phyloP scores from a whole-genome alignment of 352 stramenopile genomes.

The Pythium periplocum region DNA sequence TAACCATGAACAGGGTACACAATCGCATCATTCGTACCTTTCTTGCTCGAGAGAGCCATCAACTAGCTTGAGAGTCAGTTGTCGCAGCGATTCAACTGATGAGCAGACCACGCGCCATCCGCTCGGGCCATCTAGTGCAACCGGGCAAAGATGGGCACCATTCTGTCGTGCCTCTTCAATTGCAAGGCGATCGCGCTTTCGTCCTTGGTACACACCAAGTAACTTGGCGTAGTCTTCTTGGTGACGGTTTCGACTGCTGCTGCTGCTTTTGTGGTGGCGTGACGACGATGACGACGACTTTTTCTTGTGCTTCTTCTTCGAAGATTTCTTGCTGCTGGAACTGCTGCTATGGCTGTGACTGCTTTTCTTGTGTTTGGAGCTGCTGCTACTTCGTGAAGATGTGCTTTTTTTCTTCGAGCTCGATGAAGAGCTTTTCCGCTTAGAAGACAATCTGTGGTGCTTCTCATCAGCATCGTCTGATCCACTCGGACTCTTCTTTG shows the following conservation, averaged over 20 bases:
- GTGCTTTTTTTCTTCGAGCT: slow-evolving; percentile 26
- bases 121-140: slow-evolving; percentile 41
- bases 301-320: slow-evolving; percentile 64
- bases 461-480: slow-evolving; percentile 8
- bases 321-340: slow-evolving; percentile 41
- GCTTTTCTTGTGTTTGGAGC: slow-evolving; percentile 18
- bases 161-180: slow-evolving; percentile 56
- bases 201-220: slow-evolving; percentile 38
- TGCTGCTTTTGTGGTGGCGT: slow-evolving; percentile 31
- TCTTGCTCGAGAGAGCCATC: slow-evolving; percentile 77
- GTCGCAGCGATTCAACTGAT: slow-evolving; percentile 52
- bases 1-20: not conserved
- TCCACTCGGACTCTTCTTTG: not conserved
- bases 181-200: slow-evolving; percentile 48
- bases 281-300: slow-evolving; percentile 62
- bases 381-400: slow-evolving; percentile 5
- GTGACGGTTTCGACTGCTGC: slow-evolving; percentile 32
- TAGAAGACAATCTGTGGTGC: slow-evolving; percentile 39
- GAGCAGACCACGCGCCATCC: slow-evolving; percentile 71
- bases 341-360: slow-evolving; percentile 38
- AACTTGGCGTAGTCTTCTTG: slow-evolving; percentile 75
- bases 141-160: slow-evolving; percentile 23
- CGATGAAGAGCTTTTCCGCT: slow-evolving; percentile 5
- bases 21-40: slow-evolving; percentile 17
- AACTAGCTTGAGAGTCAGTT: slow-evolving; percentile 41